Base-by-base conservation (phyloP, 2,329 filamentous ascomycete species). In the Coniochaeta hoffmannii region DNA sequence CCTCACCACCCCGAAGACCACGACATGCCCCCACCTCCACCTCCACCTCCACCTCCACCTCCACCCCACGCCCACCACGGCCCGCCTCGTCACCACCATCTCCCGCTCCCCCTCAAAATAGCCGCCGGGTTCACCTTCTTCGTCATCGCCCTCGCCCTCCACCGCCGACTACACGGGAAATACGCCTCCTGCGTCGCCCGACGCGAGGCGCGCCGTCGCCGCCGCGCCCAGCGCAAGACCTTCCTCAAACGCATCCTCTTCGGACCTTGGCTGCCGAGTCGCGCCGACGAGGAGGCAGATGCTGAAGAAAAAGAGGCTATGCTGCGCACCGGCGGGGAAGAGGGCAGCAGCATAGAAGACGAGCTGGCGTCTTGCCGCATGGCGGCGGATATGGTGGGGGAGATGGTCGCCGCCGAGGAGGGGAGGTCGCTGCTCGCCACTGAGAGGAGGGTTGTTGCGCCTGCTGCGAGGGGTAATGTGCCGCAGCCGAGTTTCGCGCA, bases 291-390 rank as follows among this genome's bases (percentile, higher is more conserved):
- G 41, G 62, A 64, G 19, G 66, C 67, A 19, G 68, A n/a, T n/a
- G n/a, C n/a, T n/a, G n/a, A 70, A 55, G 73, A 75, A 61, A 73
- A 74, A 63, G 65, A 70, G 36, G 65, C 65, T 10, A 66, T 71
- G 38, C 57, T 69, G 56, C 59, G 28, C 6, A 65, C 63, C 30
- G 58, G 60, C 15, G 57, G 60, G 7, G 63, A 46, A 46, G 61
- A 56, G 17, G 64, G 66, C 35, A 62, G 61, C 11, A 73, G 73
- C 3, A 75, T 79, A 71, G 74, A 76, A 59, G 71, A 78, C 60
- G 76, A 79, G 61, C 71, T 80, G 59, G 72, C 75, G 3, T 68
- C 73, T 51, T 76, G 80, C 64, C 71, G 76, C 2, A 69, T 70
- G 53, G 76, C 72, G 2, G 76, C 75, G 7, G 68, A 69, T 6